Base-by-base conservation (phyloP, 2,329 filamentous ascomycete species). In the Diaporthe batatas region DNA sequence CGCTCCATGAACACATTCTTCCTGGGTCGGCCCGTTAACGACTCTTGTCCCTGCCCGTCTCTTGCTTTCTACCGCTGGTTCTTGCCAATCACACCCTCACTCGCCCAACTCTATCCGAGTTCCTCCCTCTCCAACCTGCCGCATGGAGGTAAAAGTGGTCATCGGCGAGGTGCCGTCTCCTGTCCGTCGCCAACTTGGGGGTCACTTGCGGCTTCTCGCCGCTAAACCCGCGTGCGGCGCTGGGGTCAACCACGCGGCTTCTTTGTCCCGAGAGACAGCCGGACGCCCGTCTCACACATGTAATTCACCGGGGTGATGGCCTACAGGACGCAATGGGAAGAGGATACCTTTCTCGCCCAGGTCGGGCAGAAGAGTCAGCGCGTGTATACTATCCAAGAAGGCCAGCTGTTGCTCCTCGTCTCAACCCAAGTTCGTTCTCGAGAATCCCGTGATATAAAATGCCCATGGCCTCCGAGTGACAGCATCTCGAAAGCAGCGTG, bases 21-120 rank as follows among this genome's bases (percentile, higher is more conserved):
- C 32, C 44, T 62, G 68, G 68, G 55, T 70, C 68, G 68, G 68
- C 32, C 68, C 68, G 68, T 70, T 70, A 70, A 62, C 44, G 55
- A 62, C 42, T 39, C 44, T 70, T 53, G 55, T 59, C 68, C 47
- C 53, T 54, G n/a, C 32, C 36, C 6, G 36, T 39, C 23, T 47
- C 25, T n/a, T 51, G 42, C 47, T 32, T n/a, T 44, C 34, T 42
- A 36, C 55, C 34, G 49, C 55, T 34, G 32, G 11, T 53, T 65
- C 47, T 67, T 67, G 47, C 62, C 55, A 70, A 70, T 70, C 32
- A 62, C 23, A 39, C 44, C 49, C 44, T 16, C 44, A 32, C 44
- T 34, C 55, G 53, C 32, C 54, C 55, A 54, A 49, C 18, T 62
- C 58, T 34, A 42, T 44, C 49, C 54, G 6, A n/a, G 21, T 11